Conservation (phyloP, 2,329 filamentous ascomycete species). For the Biscogniauxia marginata region DNA sequence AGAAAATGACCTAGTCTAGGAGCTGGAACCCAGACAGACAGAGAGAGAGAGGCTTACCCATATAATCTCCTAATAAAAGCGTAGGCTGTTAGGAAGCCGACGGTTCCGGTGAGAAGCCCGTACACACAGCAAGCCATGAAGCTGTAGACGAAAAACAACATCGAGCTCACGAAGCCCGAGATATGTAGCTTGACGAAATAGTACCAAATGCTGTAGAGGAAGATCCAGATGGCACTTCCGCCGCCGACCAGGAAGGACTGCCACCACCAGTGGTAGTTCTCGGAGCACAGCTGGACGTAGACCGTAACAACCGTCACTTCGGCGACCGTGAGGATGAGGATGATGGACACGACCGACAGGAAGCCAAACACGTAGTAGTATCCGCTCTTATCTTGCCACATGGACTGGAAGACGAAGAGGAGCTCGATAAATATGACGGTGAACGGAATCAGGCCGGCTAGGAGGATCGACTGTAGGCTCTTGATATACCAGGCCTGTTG, state of each 20-base stretch:
- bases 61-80: slow-evolving; percentile 83
- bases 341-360: slow-evolving; percentile 68
- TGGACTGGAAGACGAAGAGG: slow-evolving; percentile 79
- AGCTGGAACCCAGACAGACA: too few relatives aligned
- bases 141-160: slow-evolving; percentile 85
- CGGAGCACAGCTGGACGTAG: slow-evolving; percentile 78
- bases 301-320: slow-evolving; percentile 82
- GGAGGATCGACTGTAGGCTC: slow-evolving; percentile 60
- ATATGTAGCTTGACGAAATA: slow-evolving; percentile 80
- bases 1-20: not conserved
- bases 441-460: slow-evolving; percentile 79
- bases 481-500: slow-evolving; percentile 72
- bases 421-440: slow-evolving; percentile 87
- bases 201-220: slow-evolving; percentile 81
- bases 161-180: slow-evolving; percentile 71
- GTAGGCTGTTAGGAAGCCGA: slow-evolving; percentile 83
- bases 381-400: slow-evolving; percentile 88
- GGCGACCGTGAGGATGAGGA: slow-evolving; percentile 73
- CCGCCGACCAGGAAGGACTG: slow-evolving; percentile 79
- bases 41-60: slow-evolving; percentile 54
- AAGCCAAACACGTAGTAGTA: slow-evolving; percentile 94
- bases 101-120: slow-evolving; percentile 75
- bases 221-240: slow-evolving; percentile 77
- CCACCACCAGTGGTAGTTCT: slow-evolving; percentile 95
- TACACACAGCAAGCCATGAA: slow-evolving; percentile 80